A percentile compares a stretch with the other conserved stretches of the same genome.
These are phyloP conservation scores for Pyrenochaeta sp. DNA, from an alignment of 2,329 filamentous ascomycete genomes.

Conservation along the genomic window DNA sequence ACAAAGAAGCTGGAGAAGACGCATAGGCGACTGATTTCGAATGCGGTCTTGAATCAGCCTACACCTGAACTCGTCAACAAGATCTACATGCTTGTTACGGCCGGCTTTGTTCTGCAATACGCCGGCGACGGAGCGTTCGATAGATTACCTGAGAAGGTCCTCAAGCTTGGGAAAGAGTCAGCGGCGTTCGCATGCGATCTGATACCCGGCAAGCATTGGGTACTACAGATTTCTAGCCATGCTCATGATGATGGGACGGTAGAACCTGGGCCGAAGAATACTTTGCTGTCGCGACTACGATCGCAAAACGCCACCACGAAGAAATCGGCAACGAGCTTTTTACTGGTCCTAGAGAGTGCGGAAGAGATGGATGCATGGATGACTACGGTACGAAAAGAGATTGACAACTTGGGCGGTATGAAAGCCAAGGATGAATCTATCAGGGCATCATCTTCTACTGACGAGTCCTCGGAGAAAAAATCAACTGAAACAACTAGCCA, in stretches of 20 bases:
- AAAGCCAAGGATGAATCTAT: constrained; percentile 52
- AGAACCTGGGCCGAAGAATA: constrained; percentile 58
- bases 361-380: constrained; percentile 83
- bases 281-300: constrained; percentile 71
- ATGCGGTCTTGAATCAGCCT: constrained; percentile 56
- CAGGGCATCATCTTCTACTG: constrained; percentile 39
- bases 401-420: constrained; percentile 74
- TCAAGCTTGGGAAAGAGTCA: constrained; percentile 76
- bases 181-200: constrained; percentile 82
- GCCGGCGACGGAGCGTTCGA: constrained; percentile 74
- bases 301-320: constrained; percentile 64
- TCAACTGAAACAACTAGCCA: constrained; percentile 45
- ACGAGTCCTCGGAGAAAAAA: constrained; percentile 33
- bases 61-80: constrained; percentile 74
- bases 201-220: constrained; percentile 82
- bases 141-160: constrained; percentile 75
- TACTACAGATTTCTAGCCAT: constrained; percentile 75
- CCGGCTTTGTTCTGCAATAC: constrained; percentile 79
- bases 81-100: constrained; percentile 74
- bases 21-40: constrained; percentile 52
- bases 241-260: constrained; percentile 66
- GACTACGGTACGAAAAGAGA: constrained; percentile 71
- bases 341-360: constrained; percentile 76
- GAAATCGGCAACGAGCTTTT: constrained; percentile 67
- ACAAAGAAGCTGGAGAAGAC: constrained; percentile 51